Conservation (phyloP, 768 basidiomycete species). For the Amanita pallidorosea region DNA sequence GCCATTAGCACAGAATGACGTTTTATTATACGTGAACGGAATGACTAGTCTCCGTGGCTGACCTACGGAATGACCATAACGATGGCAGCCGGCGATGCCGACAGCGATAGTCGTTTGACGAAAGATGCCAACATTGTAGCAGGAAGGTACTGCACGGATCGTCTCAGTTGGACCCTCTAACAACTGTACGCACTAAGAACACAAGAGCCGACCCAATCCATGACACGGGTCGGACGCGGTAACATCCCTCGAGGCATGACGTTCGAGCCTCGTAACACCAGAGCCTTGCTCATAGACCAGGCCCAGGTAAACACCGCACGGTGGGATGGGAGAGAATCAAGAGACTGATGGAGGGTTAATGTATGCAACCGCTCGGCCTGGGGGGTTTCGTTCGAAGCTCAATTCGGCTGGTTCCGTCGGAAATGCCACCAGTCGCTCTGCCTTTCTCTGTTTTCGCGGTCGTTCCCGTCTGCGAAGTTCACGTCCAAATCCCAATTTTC, state of each 20-base stretch:
- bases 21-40: constrained; percentile 95
- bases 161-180: constrained; percentile 1
- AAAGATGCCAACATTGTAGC: constrained; percentile 90
- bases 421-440: constrained; percentile 59
- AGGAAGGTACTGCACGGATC: constrained; percentile 51
- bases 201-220: constrained; percentile 86
- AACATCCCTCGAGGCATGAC: constrained; percentile 78
- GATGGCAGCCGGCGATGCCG: constrained; percentile 83
- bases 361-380: constrained; percentile 46
- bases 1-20: constrained; percentile 84
- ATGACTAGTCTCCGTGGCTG: no score
- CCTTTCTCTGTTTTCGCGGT: no score
- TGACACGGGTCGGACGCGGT: constrained; percentile 76
- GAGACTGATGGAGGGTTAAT: constrained; percentile 64
- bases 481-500: no score
- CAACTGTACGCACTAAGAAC: constrained; percentile 63
- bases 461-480: no score
- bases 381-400: constrained; percentile 52
- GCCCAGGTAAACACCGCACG: constrained; percentile 68
- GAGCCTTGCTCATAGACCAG: constrained; percentile 49
- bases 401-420: constrained; percentile 55
- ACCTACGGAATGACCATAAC: constrained; percentile 86
- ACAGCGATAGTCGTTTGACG: constrained; percentile 79
- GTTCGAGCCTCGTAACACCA: constrained; percentile 52
- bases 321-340: constrained; percentile 71